Conservation (phyloP, 352 stramenopile genomes). For the Pythium sp. region DNA sequence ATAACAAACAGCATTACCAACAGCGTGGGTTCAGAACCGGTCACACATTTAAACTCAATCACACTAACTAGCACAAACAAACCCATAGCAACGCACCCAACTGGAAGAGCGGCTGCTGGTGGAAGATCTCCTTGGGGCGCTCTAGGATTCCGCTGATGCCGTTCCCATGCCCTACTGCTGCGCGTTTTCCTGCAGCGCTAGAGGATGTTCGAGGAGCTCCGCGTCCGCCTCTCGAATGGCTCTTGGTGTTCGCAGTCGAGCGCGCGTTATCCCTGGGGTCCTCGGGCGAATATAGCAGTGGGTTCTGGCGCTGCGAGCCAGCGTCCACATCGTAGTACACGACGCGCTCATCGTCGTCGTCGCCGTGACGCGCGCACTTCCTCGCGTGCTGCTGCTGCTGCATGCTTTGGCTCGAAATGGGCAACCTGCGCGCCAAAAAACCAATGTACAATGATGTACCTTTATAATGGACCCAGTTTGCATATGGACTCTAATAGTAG, state of each 20-base stretch:
- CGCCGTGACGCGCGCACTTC: slow-evolving; percentile 1
- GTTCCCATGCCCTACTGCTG: not conserved
- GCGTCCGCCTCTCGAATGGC: not conserved
- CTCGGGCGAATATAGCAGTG: slow-evolving; percentile 22
- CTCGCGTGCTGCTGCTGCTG: not conserved
- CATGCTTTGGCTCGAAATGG: not conserved
- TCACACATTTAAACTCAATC: not conserved
- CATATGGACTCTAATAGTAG: not conserved
- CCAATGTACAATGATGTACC: not conserved
- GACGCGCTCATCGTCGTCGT: slow-evolving; percentile 39
- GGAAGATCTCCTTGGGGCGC: slow-evolving; percentile 43
- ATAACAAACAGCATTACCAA: not conserved
- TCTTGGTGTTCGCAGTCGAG: not conserved
- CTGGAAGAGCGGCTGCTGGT: slow-evolving; percentile 32
- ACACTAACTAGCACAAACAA: not conserved
- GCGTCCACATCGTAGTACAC: slow-evolving; percentile 65
- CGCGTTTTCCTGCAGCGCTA: not conserved
- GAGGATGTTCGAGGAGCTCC: not conserved
- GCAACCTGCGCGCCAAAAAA: not conserved
- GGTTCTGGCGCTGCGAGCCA: slow-evolving; percentile 18
- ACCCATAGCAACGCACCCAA: slow-evolving; percentile 27
- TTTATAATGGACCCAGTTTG: not conserved
- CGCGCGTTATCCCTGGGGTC: not conserved
- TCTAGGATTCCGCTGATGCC: slow-evolving; percentile 16
- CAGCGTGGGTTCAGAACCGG: slow-evolving; percentile 1